A percentile compares a stretch with the other conserved stretches of the same genome.
phyloP scores from a whole-genome alignment of 73 alveolate genomes.

The Symbiodinium pilosum region DNA sequence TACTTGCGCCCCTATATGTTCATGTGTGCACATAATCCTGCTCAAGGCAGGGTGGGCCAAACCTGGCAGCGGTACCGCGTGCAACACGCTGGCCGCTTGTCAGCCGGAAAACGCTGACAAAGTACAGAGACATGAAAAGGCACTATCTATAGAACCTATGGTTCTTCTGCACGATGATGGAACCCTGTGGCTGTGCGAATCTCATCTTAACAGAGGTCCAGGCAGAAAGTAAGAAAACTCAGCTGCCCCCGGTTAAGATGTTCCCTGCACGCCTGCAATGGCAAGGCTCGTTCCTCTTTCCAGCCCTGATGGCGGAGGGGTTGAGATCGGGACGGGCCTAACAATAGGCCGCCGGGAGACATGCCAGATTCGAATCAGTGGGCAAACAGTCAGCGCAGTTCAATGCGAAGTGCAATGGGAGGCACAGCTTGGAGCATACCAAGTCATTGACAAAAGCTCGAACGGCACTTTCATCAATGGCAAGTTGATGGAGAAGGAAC shows the following conservation, averaged over 20 bases:
- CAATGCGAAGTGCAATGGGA: conserved; percentile 1
- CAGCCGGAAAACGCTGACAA: too few species aligned
- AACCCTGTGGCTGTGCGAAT: background rate
- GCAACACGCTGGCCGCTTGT: background rate
- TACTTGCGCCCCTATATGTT: too few species aligned
- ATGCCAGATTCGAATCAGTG: conserved; percentile 7
- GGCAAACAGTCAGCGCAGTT: background rate
- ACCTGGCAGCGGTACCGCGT: background rate
- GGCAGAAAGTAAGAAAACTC: background rate
- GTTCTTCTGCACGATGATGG: background rate
- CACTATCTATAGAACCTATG: too few species aligned
- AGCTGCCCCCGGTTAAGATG: too few species aligned
- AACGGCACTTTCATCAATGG: background rate
- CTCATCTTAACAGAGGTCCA: background rate
- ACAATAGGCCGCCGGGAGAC: background rate
- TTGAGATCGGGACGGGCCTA: background rate
- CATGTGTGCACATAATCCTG: too few species aligned
- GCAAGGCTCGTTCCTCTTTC: background rate
- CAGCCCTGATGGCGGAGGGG: background rate
- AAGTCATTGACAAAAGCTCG: background rate
- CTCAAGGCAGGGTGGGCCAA: too few species aligned
- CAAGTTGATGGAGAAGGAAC: background rate
- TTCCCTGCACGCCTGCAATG: background rate
- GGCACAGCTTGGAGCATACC: background rate
- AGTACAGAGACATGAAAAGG: background rate